phyloP scores from a whole-genome alignment of 106 monocot species.

The Allium cepa region DNA sequence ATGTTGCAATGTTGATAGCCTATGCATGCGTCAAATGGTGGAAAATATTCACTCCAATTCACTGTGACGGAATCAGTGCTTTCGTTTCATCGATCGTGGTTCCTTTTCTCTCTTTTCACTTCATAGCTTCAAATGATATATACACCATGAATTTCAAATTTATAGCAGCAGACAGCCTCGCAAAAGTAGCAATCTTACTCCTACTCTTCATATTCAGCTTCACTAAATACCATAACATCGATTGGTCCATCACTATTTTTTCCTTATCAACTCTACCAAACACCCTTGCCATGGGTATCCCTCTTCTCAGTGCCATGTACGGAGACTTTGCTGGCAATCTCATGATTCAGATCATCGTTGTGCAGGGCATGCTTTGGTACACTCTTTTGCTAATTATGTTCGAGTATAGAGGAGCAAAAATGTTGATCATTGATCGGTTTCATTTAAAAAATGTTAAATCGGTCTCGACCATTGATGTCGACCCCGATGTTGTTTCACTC shows the following conservation, averaged over 20 bases:
- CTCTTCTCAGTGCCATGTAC: slow-evolving; percentile 51
- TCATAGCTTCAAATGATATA: slow-evolving; percentile 59
- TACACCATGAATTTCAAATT: slow-evolving; percentile 69
- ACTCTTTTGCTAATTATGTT: slow-evolving; percentile 53
- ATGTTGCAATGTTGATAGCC: slow-evolving; percentile 68
- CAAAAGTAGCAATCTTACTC: slow-evolving; percentile 45
- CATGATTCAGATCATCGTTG: slow-evolving; percentile 63
- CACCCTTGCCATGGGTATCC: slow-evolving; percentile 19
- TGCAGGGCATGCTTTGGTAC: slow-evolving; percentile 64
- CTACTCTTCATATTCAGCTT: background rate
- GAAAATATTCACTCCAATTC: slow-evolving; percentile 58
- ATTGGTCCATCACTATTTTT: slow-evolving; percentile 64
- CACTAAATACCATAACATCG: slow-evolving; percentile 7
- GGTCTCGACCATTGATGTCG: slow-evolving; percentile 35
- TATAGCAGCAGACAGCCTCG: slow-evolving; percentile 47
- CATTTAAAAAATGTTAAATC: slow-evolving; percentile 26
- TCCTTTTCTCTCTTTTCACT: slow-evolving; percentile 61
- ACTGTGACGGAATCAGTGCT: slow-evolving; percentile 68
- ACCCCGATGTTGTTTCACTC: slow-evolving; percentile 49
- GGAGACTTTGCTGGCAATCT: slow-evolving; percentile 43
- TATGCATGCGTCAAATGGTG: slow-evolving; percentile 68
- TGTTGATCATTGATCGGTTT: slow-evolving; percentile 34
- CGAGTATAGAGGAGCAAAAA: slow-evolving; percentile 48
- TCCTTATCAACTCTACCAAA: slow-evolving; percentile 50
- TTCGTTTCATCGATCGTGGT: slow-evolving; percentile 62